Percentiles rank a stretch among this genome's conserved stretches.
phyloP scores from a whole-genome alignment of 2,329 filamentous ascomycete genomes.

The Penicillium sp. region DNA sequence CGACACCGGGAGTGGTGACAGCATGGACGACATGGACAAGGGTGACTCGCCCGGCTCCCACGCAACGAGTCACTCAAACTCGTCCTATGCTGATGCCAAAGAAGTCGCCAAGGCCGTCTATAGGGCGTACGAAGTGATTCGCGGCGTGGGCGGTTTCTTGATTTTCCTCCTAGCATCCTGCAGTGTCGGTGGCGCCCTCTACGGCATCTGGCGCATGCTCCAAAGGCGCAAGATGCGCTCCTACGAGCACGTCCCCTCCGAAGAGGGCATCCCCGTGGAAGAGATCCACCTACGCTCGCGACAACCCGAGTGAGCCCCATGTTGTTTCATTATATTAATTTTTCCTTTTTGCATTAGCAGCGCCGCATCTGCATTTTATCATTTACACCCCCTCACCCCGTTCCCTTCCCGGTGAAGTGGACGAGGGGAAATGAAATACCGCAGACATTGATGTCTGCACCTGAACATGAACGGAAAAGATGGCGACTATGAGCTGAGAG shows the following conservation, averaged over 20 bases:
- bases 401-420: conserved; percentile 13
- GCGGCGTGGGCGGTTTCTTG: conserved; percentile 27
- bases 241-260: conserved; percentile 29
- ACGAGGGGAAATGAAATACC: not conserved
- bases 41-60: conserved; percentile 2
- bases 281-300: conserved; percentile 18
- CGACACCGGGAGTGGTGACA: not conserved
- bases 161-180: conserved; percentile 27
- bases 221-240: conserved; percentile 22
- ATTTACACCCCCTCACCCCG: not conserved
- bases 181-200: conserved; percentile 23
- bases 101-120: conserved; percentile 27
- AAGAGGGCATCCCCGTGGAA: conserved; percentile 26
- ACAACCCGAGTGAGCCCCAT: conserved; percentile 5
- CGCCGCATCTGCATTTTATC: conserved; percentile 9
- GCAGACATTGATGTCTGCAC: conserved; percentile 1
- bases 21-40: conserved; percentile 15
- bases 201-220: conserved; percentile 20
- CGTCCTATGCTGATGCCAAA: conserved; percentile 21
- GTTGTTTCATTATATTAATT: not conserved
- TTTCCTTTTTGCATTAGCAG: conserved; percentile 11
- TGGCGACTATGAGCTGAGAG: not conserved
- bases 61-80: not conserved
- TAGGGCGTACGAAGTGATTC: conserved; percentile 32
- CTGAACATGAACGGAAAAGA: conserved; percentile 6